Evolutionary conservation across 345 rosid species (phyloP).

Genomic region (Adansonia digitata): DNA sequence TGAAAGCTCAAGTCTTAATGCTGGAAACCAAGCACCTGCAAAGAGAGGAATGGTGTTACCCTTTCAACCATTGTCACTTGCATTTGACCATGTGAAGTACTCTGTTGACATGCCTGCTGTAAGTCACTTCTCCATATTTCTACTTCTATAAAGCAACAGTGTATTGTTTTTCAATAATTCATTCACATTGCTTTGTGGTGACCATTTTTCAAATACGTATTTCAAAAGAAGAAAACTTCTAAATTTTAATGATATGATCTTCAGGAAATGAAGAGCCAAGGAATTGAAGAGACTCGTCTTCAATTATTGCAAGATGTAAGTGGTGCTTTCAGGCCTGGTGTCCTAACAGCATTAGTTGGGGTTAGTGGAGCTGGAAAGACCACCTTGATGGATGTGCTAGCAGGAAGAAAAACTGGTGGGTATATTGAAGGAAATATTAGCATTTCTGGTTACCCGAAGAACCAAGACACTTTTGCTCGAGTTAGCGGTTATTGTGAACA

Average conservation of each 20-base stretch:
- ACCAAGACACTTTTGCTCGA: slow-evolving; percentile 73
- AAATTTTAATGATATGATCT: not conserved
- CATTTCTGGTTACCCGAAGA: slow-evolving; percentile 71
- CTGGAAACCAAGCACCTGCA: slow-evolving; percentile 6
- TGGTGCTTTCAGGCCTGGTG: slow-evolving; percentile 80
- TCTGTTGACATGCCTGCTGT: slow-evolving; percentile 80
- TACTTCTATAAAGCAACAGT: not conserved
- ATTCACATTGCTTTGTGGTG: not conserved
- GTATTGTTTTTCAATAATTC: not conserved
- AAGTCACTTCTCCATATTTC: slow-evolving; percentile 18
- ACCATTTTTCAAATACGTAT: not conserved
- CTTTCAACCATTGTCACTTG: slow-evolving; percentile 67
- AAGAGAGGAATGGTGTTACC: slow-evolving; percentile 68
- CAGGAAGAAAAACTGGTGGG: slow-evolving; percentile 72
- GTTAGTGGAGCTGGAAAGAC: slow-evolving; percentile 91
- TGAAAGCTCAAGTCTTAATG: not conserved
- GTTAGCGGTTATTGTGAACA: slow-evolving; percentile 80
- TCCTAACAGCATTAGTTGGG: slow-evolving; percentile 70
- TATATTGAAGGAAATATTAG: slow-evolving; percentile 60
- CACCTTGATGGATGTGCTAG: slow-evolving; percentile 74
- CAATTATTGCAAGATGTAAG: slow-evolving; percentile 58
- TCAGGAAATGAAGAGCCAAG: slow-evolving; percentile 74
- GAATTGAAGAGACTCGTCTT: slow-evolving; percentile 51
- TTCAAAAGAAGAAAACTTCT: not conserved
- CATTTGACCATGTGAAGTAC: slow-evolving; percentile 63